phyloP scores from a whole-genome alignment of 2,329 filamentous ascomycete species.

The Karstenula rhodostoma region DNA sequence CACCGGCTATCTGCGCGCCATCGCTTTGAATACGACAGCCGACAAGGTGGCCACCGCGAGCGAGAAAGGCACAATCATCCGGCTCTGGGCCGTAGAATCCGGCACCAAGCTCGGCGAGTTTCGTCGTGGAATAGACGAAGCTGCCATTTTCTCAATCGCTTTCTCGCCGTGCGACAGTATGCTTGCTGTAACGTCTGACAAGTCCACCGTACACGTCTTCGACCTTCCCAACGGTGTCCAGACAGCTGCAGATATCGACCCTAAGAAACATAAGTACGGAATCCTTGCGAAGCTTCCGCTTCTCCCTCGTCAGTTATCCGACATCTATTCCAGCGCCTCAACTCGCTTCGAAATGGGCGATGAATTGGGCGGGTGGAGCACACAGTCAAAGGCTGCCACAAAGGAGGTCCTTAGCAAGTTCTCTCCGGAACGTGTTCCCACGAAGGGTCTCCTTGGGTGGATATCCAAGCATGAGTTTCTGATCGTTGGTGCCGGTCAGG shows the following conservation, averaged over 20 bases:
- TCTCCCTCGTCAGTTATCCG: slow-evolving; percentile 86
- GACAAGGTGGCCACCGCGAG: slow-evolving; percentile 88
- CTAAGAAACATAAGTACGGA: slow-evolving; percentile 73
- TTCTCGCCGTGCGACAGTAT: slow-evolving; percentile 84
- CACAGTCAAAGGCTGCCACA: slow-evolving; percentile 56
- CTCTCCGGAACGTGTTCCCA: slow-evolving; percentile 53
- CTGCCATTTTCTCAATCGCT: slow-evolving; percentile 84
- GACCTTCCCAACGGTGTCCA: slow-evolving; percentile 67
- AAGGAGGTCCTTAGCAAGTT: slow-evolving; percentile 42
- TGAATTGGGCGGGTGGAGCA: slow-evolving; percentile 59
- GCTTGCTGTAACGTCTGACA: slow-evolving; percentile 94
- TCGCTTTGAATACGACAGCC: slow-evolving; percentile 82
- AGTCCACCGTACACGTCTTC: slow-evolving; percentile 93
- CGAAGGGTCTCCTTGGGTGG: slow-evolving; percentile 90
- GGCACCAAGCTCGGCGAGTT: slow-evolving; percentile 85
- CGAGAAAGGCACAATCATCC: slow-evolving; percentile 89
- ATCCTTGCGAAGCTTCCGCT: slow-evolving; percentile 83
- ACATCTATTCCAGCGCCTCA: slow-evolving; percentile 85
- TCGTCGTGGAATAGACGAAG: slow-evolving; percentile 86
- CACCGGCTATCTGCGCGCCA: slow-evolving; percentile 76
- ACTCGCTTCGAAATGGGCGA: slow-evolving; percentile 84
- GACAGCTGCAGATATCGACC: slow-evolving; percentile 29
- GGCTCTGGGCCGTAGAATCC: slow-evolving; percentile 81
- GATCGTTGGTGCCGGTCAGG: slow-evolving; percentile 79
- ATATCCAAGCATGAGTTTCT: slow-evolving; percentile 75